phyloP scores from a whole-genome alignment of 1,284 basidiomycete species.

The Ceratobasidium theobromae region DNA sequence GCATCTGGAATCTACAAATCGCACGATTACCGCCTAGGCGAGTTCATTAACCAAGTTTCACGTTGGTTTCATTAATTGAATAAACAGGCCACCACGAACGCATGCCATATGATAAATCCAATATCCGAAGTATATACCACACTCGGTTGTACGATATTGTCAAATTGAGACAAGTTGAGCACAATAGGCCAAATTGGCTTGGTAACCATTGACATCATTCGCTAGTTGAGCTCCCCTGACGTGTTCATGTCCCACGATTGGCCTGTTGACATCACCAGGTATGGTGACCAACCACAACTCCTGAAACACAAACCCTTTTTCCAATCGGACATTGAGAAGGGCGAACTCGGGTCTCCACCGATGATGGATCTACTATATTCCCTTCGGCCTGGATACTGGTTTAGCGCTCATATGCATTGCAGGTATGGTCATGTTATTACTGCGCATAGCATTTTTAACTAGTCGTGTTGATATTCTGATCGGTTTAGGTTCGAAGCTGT shows the following conservation, averaged over 20 bases:
- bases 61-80: background rate
- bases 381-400: constrained; percentile 90
- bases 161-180: constrained; percentile 70
- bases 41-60: constrained; percentile 38
- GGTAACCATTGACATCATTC: background rate
- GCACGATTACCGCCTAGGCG: constrained; percentile 77
- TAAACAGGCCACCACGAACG: constrained; percentile 52
- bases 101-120: constrained; percentile 59
- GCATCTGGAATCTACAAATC: constrained; percentile 91
- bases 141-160: constrained; percentile 83
- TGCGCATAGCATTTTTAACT: background rate
- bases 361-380: constrained; percentile 74
- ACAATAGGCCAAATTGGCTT: constrained; percentile 40
- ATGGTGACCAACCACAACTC: constrained; percentile 71
- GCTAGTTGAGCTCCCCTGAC: constrained; percentile 60
- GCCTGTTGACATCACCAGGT: constrained; percentile 83
- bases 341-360: constrained; percentile 86
- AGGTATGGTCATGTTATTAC: constrained; percentile 43
- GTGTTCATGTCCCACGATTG: constrained; percentile 97
- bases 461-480: constrained; percentile 39
- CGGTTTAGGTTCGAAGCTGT: constrained; percentile 58
- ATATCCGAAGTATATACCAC: constrained; percentile 88
- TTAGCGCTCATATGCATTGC: constrained; percentile 91
- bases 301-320: constrained; percentile 84
- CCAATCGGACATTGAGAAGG: constrained; percentile 66